Base-by-base conservation (phyloP, 139 green algal genomes). In the Micromonas commoda region DNA sequence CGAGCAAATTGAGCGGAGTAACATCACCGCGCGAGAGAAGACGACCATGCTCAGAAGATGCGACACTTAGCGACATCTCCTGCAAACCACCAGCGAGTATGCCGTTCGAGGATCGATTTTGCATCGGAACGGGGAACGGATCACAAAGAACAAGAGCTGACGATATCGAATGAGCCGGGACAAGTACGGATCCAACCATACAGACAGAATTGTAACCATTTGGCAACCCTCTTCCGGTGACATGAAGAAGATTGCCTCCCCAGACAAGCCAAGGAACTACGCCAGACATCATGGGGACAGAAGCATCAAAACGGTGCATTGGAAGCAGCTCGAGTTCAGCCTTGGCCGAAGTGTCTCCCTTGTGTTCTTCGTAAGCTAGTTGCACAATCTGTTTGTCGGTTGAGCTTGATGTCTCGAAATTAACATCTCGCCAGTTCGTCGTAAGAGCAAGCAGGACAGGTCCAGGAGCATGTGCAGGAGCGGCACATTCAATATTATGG, bases 181-280 rank as follows among this genome's bases (percentile, higher is more conserved):
- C 64, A 4, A 33, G 33, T n/a, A 38, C 24, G 4, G 64, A 37
- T 3, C 64, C 64, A 35, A 71, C 32, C n/a, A 26, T 35, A 29
- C 64, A 71, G 4, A 26, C 13, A 3, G 33, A 26, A 13, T 71
- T 29, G 32, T 21, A 33, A 3, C 64, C 64, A 35, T 23, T 20
- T 3, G 64, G 64, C 21, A 71, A 45, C 4, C 45, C 13, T 39
- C 26, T 71, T 26, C 64, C 64, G 64, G 64, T 71, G 26, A 71
- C 32, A 19, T 32, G 21, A 13, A 71, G 4, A 4, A 71, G 26
- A 13, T 23, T 71, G 4, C 64, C 64, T 4, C 64, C 33, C 64
- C 64, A 71, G 23, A 32, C 64, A 4, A 71, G 13, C 64, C 64
- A 71, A 4, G 64, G 64, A 3, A 33, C 32, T 3, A 71, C 64